Evolutionary conservation across 331 rosid species (phyloP).

Genomic region (Saraca asoca): DNA sequence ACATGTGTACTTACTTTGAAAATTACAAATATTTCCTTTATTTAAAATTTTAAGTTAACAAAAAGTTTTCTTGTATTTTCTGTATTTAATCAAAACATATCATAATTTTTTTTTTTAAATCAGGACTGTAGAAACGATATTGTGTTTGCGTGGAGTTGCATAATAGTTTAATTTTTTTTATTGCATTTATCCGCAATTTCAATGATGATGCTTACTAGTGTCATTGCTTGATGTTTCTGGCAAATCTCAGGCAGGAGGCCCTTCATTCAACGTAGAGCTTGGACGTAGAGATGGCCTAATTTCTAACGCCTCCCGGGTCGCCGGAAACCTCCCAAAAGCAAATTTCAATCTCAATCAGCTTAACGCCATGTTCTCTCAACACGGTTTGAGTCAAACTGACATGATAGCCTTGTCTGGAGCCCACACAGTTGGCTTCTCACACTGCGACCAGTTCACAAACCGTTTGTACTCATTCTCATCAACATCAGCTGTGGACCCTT

Average conservation of each 20-base stretch:
- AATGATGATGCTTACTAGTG: too few species aligned
- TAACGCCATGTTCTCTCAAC: constrained; percentile 43
- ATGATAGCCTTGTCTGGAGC: constrained; percentile 87
- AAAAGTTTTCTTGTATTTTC: too few species aligned
- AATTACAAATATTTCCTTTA: too few species aligned
- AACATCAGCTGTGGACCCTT: constrained; percentile 58
- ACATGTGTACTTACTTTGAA: too few species aligned
- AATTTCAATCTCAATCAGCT: constrained; percentile 52
- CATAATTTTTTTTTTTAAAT: too few species aligned
- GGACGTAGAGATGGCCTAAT: constrained; percentile 79
- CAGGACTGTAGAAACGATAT: too few species aligned
- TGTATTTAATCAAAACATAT: too few species aligned
- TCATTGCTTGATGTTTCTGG: too few species aligned
- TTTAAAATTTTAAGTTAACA: too few species aligned
- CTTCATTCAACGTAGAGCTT: constrained; percentile 65
- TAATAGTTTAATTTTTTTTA: too few species aligned
- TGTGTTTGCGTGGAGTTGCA: too few species aligned
- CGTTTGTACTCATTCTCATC: constrained; percentile 55
- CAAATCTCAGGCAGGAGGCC: constrained; percentile 64
- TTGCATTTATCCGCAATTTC: too few species aligned
- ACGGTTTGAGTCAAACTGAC: constrained; percentile 54
- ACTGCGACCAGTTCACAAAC: constrained; percentile 56
- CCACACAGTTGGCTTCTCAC: constrained; percentile 75
- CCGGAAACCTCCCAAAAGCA: constrained; percentile 60
- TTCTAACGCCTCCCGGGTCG: constrained; percentile 58